phyloP scores from a whole-genome alignment of 75 land plant genomes.

The Pseudotsuga menziesii region DNA sequence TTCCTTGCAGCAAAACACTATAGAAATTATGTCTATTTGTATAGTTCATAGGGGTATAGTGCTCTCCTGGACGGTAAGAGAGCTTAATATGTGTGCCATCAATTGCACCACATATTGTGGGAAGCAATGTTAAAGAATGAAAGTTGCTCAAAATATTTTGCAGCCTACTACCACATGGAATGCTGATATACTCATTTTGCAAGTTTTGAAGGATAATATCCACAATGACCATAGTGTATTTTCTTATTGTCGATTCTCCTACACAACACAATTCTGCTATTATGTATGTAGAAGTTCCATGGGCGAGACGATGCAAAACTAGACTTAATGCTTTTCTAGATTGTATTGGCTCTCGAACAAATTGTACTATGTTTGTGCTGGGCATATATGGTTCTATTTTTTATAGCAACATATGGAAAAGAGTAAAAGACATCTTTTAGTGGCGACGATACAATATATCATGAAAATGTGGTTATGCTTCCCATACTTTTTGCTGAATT shows the following conservation, averaged over 20 bases:
- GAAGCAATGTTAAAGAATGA: neutral
- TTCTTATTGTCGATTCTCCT: constrained; percentile 12
- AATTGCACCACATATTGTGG: neutral
- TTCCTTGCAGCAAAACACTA: constrained; percentile 23
- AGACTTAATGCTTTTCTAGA: neutral
- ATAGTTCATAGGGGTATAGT: neutral
- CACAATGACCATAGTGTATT: constrained; percentile 21
- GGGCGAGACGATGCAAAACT: neutral
- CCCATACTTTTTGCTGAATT: too few relatives aligned
- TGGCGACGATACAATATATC: too few relatives aligned
- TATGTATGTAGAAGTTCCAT: neutral
- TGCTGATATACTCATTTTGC: neutral
- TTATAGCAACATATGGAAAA: too few relatives aligned
- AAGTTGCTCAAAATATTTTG: neutral
- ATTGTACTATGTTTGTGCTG: neutral
- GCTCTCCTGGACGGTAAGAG: neutral
- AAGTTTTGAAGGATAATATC: constrained; percentile 11
- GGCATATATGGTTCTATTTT: too few relatives aligned
- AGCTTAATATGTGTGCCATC: neutral
- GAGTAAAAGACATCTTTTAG: too few relatives aligned
- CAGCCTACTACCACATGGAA: neutral
- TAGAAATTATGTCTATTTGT: neutral
- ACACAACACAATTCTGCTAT: neutral
- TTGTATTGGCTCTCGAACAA: neutral
- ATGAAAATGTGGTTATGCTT: too few relatives aligned